Conservation (phyloP, 2,329 filamentous ascomycete genomes). For the Trichoderma asperellum region DNA sequence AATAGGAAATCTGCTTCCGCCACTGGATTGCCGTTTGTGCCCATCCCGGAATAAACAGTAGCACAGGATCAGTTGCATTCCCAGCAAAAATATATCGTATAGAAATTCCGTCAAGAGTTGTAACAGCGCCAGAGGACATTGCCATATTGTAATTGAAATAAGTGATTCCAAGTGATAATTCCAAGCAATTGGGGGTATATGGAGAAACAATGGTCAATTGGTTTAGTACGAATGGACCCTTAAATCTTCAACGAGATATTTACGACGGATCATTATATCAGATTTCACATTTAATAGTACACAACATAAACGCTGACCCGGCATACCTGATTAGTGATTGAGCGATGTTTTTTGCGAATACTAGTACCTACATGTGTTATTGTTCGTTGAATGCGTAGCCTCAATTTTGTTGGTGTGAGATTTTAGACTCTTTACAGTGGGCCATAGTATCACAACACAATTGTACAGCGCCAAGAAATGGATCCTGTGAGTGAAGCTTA, state of each 20-base stretch:
- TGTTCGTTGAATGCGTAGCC: not conserved
- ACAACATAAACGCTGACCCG: not conserved
- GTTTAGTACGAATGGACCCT: not conserved
- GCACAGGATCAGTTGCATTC: conserved; percentile 33
- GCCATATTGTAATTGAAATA: not conserved
- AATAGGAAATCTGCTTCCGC: conserved; percentile 39
- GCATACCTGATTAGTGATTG: not conserved
- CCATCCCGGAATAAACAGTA: conserved; percentile 42
- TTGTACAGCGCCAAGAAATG: not conserved
- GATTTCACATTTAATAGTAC: not conserved
- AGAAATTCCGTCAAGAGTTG: conserved; percentile 25
- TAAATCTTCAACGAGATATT: not conserved
- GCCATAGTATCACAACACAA: not conserved
- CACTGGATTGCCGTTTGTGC: conserved; percentile 40
- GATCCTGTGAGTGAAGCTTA: not conserved
- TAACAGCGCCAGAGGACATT: conserved; percentile 17
- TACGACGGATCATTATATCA: not conserved
- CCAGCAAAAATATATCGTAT: conserved; percentile 32
- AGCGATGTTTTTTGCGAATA: not conserved
- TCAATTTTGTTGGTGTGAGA: not conserved
- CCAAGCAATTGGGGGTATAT: not conserved
- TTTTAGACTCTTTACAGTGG: not conserved
- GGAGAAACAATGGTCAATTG: not conserved
- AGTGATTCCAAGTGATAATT: not conserved
- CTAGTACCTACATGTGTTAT: not conserved